Evolutionary conservation across 169 alveolate genomes (phyloP).

Genomic region (Eimeria maxima): DNA sequence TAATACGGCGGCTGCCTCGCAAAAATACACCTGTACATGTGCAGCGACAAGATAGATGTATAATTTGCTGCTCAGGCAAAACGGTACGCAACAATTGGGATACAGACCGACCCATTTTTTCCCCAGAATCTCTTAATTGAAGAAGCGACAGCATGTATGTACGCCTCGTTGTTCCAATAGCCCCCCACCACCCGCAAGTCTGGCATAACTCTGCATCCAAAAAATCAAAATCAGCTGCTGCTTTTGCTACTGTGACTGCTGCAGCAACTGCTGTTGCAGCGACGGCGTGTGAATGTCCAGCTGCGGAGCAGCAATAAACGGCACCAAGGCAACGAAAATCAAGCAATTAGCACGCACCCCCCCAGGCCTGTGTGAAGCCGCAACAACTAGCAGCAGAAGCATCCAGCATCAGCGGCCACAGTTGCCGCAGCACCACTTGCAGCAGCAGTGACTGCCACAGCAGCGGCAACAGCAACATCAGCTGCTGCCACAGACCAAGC

Average conservation of each 20-base stretch:
- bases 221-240: not conserved
- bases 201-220: conserved; percentile 82
- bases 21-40: not conserved
- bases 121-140: conserved; percentile 84
- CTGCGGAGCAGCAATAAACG: not conserved
- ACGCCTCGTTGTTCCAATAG: conserved; percentile 84
- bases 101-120: conserved; percentile 68
- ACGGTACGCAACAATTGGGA: not conserved
- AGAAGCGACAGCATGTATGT: conserved; percentile 83
- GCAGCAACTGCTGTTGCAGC: conserved; percentile 6
- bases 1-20: no score
- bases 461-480: not conserved
- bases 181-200: conserved; percentile 86
- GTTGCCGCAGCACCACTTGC: not conserved
- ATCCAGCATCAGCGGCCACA: not conserved
- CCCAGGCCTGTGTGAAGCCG: not conserved
- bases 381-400: not conserved
- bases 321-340: not conserved
- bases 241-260: not conserved
- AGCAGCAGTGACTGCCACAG: not conserved
- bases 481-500: not conserved
- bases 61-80: not conserved
- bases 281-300: not conserved
- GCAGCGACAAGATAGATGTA: not conserved
- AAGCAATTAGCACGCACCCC: not conserved